Base-by-base conservation (phyloP, 2,329 filamentous ascomycete species). In the Aspergillus fijiensis region DNA sequence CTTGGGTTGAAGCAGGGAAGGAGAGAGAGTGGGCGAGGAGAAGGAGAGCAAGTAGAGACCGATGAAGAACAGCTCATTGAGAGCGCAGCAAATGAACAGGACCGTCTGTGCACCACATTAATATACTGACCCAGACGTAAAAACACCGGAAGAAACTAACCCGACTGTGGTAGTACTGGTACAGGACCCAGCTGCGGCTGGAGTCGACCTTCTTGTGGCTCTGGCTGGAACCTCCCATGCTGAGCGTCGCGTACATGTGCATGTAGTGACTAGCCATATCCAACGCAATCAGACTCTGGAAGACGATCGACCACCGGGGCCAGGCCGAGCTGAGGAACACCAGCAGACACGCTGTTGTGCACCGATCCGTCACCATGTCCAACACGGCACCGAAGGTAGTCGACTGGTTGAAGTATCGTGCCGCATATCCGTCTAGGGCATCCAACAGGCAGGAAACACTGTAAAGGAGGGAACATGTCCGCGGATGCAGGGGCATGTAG, bases 401-500 rank as follows among this genome's bases (percentile, higher is more conserved):
- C 42, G 91, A 94, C 78, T 99, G 95, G 71, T 96, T 87, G 75
- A 94, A 89, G 70, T 85, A 82, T 51, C 91, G 88, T 60, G 95
- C 95, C n/a, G 93, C 93, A 70, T 93, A 89, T 69, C 95, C 95
- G 74, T 99, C 95, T 65, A 98, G 85, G 50, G 94, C 95, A 75
- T 99, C 95, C 66, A 99, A 89, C 49, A 98, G 85, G 76, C 95
- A 98, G 27, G 94, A 98, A 60, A 99, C 81, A 74, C 89, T 94
- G 83, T 99, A 99, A 16, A 80, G 71, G 55, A 93, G 77, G 60
- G 91, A 93, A 80, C 94, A 98, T 42, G 93, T 96, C 70, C 94
- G 89, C n/a, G 94, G 94, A 77, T 99, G 95, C 57, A 98, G 86
- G 55, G 95, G 94, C 95, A 99, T 99, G 82, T 97, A 99, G 82